Base-by-base conservation (phyloP, 345 rosid genomes). In the Bretschneidera sinensis region DNA sequence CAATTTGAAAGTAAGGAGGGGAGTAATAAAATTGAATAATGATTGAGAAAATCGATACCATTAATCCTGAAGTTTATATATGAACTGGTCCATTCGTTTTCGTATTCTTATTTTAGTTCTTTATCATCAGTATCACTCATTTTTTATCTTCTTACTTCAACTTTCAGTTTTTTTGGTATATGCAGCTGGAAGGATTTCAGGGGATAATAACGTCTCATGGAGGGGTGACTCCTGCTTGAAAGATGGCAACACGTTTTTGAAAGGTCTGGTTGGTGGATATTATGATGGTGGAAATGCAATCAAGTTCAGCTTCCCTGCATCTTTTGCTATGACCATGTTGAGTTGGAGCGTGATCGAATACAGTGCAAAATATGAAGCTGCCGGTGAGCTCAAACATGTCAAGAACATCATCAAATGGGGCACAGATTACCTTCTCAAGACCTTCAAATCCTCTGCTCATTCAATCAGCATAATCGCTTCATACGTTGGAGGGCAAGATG, bases 341-440 rank as follows among this genome's bases (percentile, higher is more conserved):
- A 83, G 91, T 57, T 85, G 86, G 91, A 78, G 75, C 13, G 84
- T 83, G 54, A 77, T 83, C 6, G 84, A 85, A 60, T 85, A 85
- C 55, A 81, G 80, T 57, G 66, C 71, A 13, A 85, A 80, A 55
- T 85, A 78, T 60, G 78, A 63, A 1, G 74, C 65, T 53, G 71
- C 76, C 17, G 80, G 78, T 17, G 83, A 85, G 76, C 78, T 85
- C 57, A 79, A 75, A 34, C 91, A 85, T 71, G 71, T 74, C 33
- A 83, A 75, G 60, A 83, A 85, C 53, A 78, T 80, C 18, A 81
- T 85, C 65, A 71, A 51, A 58, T 82, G 86, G 84, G 91, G 86
- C 48, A 77, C 63, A 28, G 79, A 81, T 67, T 83, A 83, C 64
- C 74, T 85, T 74, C 79, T 85, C 35, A 70, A 80, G 74, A 78